Base-by-base conservation (phyloP, 2,329 filamentous ascomycete genomes). In the Drechslerella dactyloides region DNA sequence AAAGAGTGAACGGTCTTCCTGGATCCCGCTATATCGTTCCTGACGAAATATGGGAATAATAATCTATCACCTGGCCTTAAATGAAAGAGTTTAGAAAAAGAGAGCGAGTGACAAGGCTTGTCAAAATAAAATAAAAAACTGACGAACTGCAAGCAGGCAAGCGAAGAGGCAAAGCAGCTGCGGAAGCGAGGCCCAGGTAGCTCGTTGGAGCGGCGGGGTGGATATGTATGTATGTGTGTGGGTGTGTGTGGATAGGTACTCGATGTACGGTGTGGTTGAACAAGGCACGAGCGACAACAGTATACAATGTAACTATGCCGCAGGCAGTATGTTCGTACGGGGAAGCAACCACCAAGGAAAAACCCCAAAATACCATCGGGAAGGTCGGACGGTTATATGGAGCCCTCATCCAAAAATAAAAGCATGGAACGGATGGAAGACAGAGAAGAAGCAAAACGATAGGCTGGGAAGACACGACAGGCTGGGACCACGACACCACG, bases 351-450 rank as follows among this genome's bases (percentile, higher is more conserved):
- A 57, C 55, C 33, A 24, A 59, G 42, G 37, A 51, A 33, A 33
- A 3, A 33, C 27, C 27, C 27, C 27, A 33, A 48, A 24, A 27
- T 53, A 58, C 27, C 53, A 50, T 57, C 59, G 52, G 66, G 66
- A 42, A 62, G 58, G 53, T 57, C 55, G 59, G 66, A 63, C 59
- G 66, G 66, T 70, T 70, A 70, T 70, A 70, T 70, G 66, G 54
- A 62, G 44, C 15, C 52, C 52, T 53, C 6, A 52, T 52, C 65
- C 65, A 69, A 69, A 69, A 69, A 63, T 70, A 59, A 70, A 70
- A 61, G 42, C 11, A 50, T 37, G 1, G n/a, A 35, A 44, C 48
- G 21, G 40, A 17, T 40, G 17, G 40, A 24, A 24, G 52, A 30
- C 21, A 35, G 30, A 21, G 33, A 53, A 17, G 30, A 58, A 37